phyloP scores from a whole-genome alignment of 192 early-diverging fungal genomes.

The Powellomyces hirtus region DNA sequence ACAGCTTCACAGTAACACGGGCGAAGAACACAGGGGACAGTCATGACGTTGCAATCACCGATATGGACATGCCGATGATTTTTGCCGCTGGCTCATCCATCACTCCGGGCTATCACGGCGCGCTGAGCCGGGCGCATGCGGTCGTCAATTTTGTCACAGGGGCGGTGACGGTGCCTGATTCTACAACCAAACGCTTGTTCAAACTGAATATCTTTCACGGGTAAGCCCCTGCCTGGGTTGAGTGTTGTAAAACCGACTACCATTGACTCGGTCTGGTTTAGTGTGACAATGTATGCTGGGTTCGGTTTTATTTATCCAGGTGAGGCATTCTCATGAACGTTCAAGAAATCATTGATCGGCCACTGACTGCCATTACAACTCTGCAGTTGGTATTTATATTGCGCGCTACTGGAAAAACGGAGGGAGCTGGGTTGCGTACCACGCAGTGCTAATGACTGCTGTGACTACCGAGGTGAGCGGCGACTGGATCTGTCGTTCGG shows the following conservation, averaged over 20 bases:
- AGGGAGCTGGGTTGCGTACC: constrained; percentile 30
- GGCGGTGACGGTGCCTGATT: background rate
- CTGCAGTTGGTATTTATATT: constrained; percentile 37
- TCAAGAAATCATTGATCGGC: too few species aligned
- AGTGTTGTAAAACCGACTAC: too few species aligned
- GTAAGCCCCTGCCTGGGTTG: too few species aligned
- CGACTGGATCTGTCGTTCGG: too few species aligned
- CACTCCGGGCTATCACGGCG: constrained; percentile 23
- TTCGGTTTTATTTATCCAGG: constrained; percentile 25
- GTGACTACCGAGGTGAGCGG: constrained; percentile 27
- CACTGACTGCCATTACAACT: too few species aligned
- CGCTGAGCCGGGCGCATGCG: constrained; percentile 13
- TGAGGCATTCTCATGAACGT: too few species aligned
- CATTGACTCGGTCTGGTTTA: too few species aligned
- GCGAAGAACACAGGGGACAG: constrained; percentile 18
- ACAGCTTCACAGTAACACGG: constrained; percentile 18
- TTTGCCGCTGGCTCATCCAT: constrained; percentile 18
- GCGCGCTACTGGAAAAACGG: constrained; percentile 26
- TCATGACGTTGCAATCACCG: constrained; percentile 28
- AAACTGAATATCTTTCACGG: constrained; percentile 36
- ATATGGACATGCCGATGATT: constrained; percentile 23
- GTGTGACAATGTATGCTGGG: background rate
- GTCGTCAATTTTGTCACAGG: constrained; percentile 29
- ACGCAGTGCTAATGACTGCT: constrained; percentile 24
- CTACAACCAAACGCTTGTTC: background rate